Evolutionary conservation across 176 grass and related monocot species (phyloP), one percentile per base, ranked within the genome.

Genomic region (Alopecurus myosuroides): DNA sequence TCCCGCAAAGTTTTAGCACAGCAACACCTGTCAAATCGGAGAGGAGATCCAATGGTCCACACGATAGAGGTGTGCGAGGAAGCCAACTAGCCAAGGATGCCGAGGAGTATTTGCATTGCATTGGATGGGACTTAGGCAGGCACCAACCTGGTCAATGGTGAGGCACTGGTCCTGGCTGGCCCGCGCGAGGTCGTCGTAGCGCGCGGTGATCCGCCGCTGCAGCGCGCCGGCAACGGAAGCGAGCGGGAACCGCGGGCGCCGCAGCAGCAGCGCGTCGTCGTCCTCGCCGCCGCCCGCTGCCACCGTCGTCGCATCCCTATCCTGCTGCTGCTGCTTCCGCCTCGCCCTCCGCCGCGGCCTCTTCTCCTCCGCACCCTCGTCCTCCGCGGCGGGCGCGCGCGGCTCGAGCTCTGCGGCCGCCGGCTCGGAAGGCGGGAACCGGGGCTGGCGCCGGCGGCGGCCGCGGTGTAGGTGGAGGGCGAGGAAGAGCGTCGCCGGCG

Each of bases 181-280:
- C 73, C 81, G 87, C 77, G 86, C 89, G 80, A 98, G 83, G 68
- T 95, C 89, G 85, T 95, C 96, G 76, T 98, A 98, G 23, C 86
- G 91, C 61, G 69, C 71, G 79, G 91, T 90, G 65, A 98, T 94
- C 83, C 90, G 90, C 25, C 89, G 87, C 88, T 94, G 93, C 39
- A 95, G 88, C 23, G 85, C 14, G 34, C 96, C 89, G 6, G 91
- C 81, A n/a, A 92, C 86, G 58, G 88, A 94, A 1, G 91, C 87
- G 33, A 94, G 86, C 29, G 93, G 96, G 83, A 95, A 98, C 85
- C 39, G 52, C 41, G 86, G 90, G 50, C 82, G 80, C 35, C 36
- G 77, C 75, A 49, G 69, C n/a, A n/a, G n/a, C 37, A 82, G 77
- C 71, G 76, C 13, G 45, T 26, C 70, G 6, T 10, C 35, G 40